Evolutionary conservation across 2,329 filamentous ascomycete species (phyloP).

Genomic region (Fusarium hostae): DNA sequence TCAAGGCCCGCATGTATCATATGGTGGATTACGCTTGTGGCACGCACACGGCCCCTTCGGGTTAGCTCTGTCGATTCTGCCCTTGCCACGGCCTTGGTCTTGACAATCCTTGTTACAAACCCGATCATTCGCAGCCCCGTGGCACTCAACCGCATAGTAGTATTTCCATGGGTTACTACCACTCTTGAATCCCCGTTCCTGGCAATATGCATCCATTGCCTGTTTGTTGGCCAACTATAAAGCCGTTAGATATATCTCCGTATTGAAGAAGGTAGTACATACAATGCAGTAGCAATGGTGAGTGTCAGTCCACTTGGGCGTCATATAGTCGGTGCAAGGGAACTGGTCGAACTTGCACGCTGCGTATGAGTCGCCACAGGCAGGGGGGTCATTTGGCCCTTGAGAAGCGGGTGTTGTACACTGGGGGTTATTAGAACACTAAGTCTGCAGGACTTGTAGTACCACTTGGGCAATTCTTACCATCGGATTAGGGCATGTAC

Average conservation of each 20-base stretch:
- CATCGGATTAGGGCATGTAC: not conserved
- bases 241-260: accelerated
- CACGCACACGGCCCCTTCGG: not conserved
- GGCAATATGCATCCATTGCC: not conserved
- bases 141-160: not conserved
- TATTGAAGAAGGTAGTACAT: accelerated
- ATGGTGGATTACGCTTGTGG: not conserved
- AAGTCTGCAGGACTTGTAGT: accelerated
- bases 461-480: accelerated
- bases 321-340: not conserved
- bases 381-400: not conserved
- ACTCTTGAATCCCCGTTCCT: not conserved
- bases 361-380: not conserved
- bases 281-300: not conserved
- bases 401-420: accelerated
- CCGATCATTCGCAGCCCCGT: accelerated
- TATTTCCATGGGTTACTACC: not conserved
- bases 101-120: not conserved
- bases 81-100: not conserved
- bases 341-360: not conserved
- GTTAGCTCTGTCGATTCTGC: not conserved
- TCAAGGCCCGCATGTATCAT: not conserved
- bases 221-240: accelerated
- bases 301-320: not conserved
- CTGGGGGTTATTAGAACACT: not conserved